Conservation (phyloP, 2,329 filamentous ascomycete species). For the Clonostachys chloroleuca region DNA sequence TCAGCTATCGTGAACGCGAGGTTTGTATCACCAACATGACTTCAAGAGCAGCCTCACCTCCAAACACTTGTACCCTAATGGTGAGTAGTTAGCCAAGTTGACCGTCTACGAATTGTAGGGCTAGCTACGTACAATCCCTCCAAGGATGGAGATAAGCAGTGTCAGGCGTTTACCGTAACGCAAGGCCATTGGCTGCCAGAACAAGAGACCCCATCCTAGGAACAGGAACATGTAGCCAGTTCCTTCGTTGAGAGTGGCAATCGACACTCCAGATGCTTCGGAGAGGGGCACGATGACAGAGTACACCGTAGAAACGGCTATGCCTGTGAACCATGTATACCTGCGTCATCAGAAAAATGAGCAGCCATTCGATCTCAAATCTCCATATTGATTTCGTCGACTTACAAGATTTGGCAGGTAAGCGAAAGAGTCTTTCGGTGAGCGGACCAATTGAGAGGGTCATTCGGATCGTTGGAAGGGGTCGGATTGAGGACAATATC, state of each 20-base stretch:
- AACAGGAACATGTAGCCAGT: slow-evolving; percentile 37
- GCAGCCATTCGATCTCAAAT: too few species aligned
- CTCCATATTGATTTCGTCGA: background rate
- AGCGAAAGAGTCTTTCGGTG: slow-evolving; percentile 28
- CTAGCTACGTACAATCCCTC: slow-evolving; percentile 14
- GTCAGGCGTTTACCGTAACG: slow-evolving; percentile 36
- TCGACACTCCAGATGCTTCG: slow-evolving; percentile 18
- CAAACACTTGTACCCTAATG: too few species aligned
- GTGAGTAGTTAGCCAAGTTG: background rate
- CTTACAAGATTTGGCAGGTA: slow-evolving; percentile 21
- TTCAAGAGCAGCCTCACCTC: too few species aligned
- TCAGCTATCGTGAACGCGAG: background rate
- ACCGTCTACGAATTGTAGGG: too few species aligned
- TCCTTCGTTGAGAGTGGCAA: slow-evolving; percentile 28
- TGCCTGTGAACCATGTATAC: slow-evolving; percentile 32
- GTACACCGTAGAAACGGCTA: slow-evolving; percentile 31
- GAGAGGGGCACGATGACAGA: slow-evolving; percentile 29
- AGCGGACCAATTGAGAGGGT: slow-evolving; percentile 46
- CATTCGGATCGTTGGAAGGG: slow-evolving; percentile 46
- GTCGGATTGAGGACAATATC: slow-evolving; percentile 47
- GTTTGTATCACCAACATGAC: background rate
- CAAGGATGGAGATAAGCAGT: slow-evolving; percentile 29
- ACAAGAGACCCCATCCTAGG: slow-evolving; percentile 35
- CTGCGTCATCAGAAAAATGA: slow-evolving; percentile 6
- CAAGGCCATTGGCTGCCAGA: slow-evolving; percentile 42